Evolutionary conservation across 805 yeast genomes (phyloP).

Genomic region (Cyberlindnera saturnus): DNA sequence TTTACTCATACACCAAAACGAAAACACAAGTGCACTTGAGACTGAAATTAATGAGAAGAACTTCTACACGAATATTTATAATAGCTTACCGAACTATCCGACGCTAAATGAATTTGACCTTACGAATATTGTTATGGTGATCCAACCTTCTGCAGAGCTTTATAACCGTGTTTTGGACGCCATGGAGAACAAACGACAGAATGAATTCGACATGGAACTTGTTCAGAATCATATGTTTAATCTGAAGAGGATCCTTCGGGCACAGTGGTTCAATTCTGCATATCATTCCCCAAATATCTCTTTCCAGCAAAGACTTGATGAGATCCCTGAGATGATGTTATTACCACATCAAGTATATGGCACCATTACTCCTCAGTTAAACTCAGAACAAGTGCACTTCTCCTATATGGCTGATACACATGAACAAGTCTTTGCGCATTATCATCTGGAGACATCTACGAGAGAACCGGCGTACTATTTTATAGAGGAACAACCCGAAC

Average conservation of each 20-base stretch:
- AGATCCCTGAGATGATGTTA: conserved; percentile 26
- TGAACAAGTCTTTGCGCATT: conserved; percentile 30
- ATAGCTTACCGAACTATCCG: conserved; percentile 31
- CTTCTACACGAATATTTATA: conserved; percentile 27
- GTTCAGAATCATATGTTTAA: conserved; percentile 30
- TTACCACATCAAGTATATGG: conserved; percentile 50
- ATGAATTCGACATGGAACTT: conserved; percentile 54
- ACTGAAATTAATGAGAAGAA: conserved; percentile 8
- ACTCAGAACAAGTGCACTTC: conserved; percentile 30
- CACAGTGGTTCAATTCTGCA: conserved; percentile 4
- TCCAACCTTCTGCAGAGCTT: conserved; percentile 38
- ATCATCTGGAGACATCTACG: conserved; percentile 7
- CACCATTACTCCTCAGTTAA: conserved; percentile 44
- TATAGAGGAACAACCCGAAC: conserved; percentile 7
- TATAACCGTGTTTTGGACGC: conserved; percentile 19
- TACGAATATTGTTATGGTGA: conserved; percentile 50
- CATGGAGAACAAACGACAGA: conserved; percentile 20
- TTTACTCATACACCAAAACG: too few species aligned
- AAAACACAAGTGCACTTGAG: too few species aligned
- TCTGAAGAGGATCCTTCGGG: conserved; percentile 14
- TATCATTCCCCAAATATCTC: not conserved
- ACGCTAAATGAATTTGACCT: conserved; percentile 25
- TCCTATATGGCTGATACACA: conserved; percentile 38
- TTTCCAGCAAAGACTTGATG: conserved; percentile 8
- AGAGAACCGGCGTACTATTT: conserved; percentile 16